Base-by-base conservation (phyloP, 192 early-diverging fungal species). In the Powellomyces hirtus region DNA sequence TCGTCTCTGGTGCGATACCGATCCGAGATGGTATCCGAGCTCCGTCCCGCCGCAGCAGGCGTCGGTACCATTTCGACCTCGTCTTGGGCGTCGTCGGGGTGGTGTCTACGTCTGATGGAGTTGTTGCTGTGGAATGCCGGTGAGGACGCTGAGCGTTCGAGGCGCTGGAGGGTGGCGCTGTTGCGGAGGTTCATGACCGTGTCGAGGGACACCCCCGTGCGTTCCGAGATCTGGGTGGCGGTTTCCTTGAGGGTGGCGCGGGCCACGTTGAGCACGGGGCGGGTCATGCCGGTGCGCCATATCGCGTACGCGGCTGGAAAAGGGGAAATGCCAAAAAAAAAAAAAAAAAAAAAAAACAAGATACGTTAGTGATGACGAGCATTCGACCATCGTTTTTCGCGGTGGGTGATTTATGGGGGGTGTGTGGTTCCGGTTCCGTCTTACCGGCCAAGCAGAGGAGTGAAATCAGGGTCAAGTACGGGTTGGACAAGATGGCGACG, bases 401-500 rank as follows among this genome's bases (percentile, higher is more conserved):
- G n/a, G n/a, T n/a, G n/a, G n/a, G n/a, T n/a, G n/a, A n/a, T n/a
- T n/a, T n/a, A n/a, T n/a, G n/a, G n/a, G n/a, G n/a, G n/a, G n/a
- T n/a, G n/a, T n/a, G n/a, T n/a, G n/a, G n/a, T n/a, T n/a, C n/a
- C n/a, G n/a, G n/a, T n/a, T n/a, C n/a, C n/a, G n/a, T n/a, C 70
- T 59, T 60, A 69, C 72, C 75, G 34, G 38, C 52, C 1, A 58
- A 29, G 16, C 70, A 62, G 18, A 73, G 35, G 34, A 79, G 42
- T 4, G 55, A 7, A 4, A 73, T 58, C 20, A 78, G 35, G 30
- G 60, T 70, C 5, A 95, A 68, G 59, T 96, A 77, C 24, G 97
- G 97, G 67, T 89, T 96, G 38, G 82, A 85, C 37, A 98, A 65
- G 20, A 99, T 82, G 0, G 89, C 64, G 75, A 93, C 83, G 29